phyloP scores from a whole-genome alignment of 2,329 filamentous ascomycete genomes.

The Aspergillus felis region DNA sequence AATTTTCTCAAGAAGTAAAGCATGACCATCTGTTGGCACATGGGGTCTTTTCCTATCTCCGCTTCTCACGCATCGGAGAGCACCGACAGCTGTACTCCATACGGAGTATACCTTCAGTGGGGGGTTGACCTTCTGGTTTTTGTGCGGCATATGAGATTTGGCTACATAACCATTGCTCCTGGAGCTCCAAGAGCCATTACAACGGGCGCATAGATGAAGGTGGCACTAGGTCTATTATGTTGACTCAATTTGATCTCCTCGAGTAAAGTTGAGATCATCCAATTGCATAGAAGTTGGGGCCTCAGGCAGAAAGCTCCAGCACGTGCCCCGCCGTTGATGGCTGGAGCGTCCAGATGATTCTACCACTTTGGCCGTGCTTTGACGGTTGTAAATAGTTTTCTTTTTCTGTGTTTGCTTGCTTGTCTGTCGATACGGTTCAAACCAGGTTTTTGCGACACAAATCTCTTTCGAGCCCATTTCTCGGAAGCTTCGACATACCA shows the following conservation, averaged over 20 bases:
- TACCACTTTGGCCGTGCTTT: background rate
- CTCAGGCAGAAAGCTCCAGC: slow-evolving; percentile 20
- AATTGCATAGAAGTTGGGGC: slow-evolving; percentile 3
- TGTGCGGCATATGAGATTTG: background rate
- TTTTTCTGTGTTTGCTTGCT: background rate
- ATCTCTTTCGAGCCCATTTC: slow-evolving; percentile 14
- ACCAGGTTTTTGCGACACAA: background rate
- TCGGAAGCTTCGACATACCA: slow-evolving; percentile 29
- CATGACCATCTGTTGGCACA: background rate
- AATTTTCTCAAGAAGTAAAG: background rate
- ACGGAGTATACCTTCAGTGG: slow-evolving; percentile 22
- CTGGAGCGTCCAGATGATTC: background rate
- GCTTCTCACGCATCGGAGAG: slow-evolving; percentile 29
- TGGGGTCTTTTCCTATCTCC: slow-evolving; percentile 17
- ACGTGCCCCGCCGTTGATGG: slow-evolving; percentile 13
- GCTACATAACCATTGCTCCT: background rate
- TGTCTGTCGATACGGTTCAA: background rate
- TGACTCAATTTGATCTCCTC: background rate
- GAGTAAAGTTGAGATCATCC: background rate
- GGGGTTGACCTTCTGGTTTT: slow-evolving; percentile 1
- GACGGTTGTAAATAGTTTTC: background rate
- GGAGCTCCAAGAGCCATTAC: background rate
- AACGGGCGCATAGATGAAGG: background rate
- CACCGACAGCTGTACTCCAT: slow-evolving; percentile 24
- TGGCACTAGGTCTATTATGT: background rate